Conservation (phyloP, 768 basidiomycete genomes). For the Favolaschia claudopus region DNA sequence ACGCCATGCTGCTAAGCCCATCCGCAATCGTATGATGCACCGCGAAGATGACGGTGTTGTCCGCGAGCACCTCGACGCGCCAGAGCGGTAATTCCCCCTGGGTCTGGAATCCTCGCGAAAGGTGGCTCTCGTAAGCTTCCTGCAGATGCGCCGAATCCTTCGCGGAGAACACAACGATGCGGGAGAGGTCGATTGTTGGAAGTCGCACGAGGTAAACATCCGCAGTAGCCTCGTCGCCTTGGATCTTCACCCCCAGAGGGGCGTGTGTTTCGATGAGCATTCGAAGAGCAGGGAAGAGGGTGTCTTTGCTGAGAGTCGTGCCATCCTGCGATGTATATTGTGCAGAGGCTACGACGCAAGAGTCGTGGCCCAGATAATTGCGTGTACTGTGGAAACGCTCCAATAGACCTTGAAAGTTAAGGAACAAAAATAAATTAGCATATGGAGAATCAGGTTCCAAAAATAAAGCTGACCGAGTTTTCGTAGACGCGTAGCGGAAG, state of each 20-base stretch:
- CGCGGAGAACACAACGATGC: constrained; percentile 6
- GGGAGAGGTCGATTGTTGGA: constrained; percentile 9
- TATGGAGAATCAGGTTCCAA: no score
- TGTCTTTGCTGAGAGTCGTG: constrained; percentile 9
- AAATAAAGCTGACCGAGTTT: background rate
- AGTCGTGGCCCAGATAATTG: constrained; percentile 27
- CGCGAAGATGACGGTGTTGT: constrained; percentile 34
- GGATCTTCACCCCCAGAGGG: constrained; percentile 1
- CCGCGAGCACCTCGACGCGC: constrained; percentile 36
- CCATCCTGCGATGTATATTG: constrained; percentile 21
- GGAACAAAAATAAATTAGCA: background rate
- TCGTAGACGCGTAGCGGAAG: background rate
- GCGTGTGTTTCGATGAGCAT: constrained; percentile 9
- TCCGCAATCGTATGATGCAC: constrained; percentile 41
- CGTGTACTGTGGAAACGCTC: constrained; percentile 33
- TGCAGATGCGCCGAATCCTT: background rate
- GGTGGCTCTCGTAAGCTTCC: constrained; percentile 6
- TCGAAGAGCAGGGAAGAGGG: constrained; percentile 18
- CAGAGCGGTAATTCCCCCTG: constrained; percentile 33
- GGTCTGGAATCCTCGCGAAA: constrained; percentile 14
- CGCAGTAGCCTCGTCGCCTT: constrained; percentile 3
- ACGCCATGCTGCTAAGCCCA: constrained; percentile 38
- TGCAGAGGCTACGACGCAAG: constrained; percentile 31
- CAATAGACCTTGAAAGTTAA: constrained; percentile 27
- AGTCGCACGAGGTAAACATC: background rate